Evolutionary conservation across 2,329 filamentous ascomycete genomes (phyloP).

Genomic region (Mollisia scopiformis): DNA sequence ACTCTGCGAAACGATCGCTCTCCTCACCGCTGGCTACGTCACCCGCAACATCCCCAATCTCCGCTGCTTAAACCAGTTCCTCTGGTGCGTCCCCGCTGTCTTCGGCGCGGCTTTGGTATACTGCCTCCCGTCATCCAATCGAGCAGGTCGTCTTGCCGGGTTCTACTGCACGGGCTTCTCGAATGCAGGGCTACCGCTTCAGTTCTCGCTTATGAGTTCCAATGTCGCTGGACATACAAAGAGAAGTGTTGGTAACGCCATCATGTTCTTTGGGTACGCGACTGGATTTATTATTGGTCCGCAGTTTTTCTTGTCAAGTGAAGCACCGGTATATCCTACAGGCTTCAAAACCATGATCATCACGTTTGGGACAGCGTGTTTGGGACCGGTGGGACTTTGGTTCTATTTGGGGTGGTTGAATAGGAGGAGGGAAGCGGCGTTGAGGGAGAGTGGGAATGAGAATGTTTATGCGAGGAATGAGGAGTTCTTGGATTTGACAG

Average conservation of each 20-base stretch:
- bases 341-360: slow-evolving; percentile 2
- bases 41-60: not conserved
- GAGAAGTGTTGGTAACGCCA: not conserved
- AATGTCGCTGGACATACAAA: slow-evolving; percentile 1
- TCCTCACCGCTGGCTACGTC: not conserved
- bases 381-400: not conserved
- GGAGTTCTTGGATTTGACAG: slow-evolving; percentile 5
- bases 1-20: not conserved
- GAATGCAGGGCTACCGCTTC: not conserved
- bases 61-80: not conserved
- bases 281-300: slow-evolving; percentile 2
- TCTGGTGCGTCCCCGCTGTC: not conserved
- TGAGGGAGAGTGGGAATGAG: not conserved
- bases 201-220: not conserved
- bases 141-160: not conserved
- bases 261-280: not conserved
- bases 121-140: not conserved
- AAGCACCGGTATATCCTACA: not conserved
- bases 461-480: slow-evolving; percentile 2
- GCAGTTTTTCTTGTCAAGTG: not conserved
- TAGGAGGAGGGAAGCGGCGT: not conserved
- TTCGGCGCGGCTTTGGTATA: not conserved
- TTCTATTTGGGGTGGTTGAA: not conserved
- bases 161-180: not conserved
- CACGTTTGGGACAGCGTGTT: not conserved